These are phyloP conservation scores for Cryptococcus amylolentus DNA, from an alignment of 1,284 basidiomycete species.

Conservation along the genomic window DNA sequence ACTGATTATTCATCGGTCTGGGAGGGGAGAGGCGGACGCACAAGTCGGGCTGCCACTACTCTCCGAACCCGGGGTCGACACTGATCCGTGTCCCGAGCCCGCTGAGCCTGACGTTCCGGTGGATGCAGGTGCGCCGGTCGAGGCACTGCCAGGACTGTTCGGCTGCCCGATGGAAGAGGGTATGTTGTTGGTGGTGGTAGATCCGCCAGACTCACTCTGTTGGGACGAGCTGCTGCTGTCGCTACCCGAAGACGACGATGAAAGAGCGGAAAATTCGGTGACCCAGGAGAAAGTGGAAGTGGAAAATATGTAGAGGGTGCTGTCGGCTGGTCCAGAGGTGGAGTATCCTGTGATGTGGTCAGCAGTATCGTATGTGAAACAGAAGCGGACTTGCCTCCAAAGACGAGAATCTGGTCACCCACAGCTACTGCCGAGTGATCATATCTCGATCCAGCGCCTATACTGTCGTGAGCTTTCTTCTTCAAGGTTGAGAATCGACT, in stretches of 20 bases:
- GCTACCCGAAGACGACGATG: not conserved
- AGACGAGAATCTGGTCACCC: constrained; percentile 63
- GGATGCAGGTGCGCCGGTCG: not conserved
- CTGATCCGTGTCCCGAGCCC: too few species aligned
- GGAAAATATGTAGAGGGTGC: constrained; percentile 23
- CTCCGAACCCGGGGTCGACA: too few species aligned
- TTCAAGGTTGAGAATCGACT: constrained; percentile 1
- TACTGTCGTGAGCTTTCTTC: constrained; percentile 3
- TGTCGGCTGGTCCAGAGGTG: constrained; percentile 18
- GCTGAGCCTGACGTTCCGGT: too few species aligned
- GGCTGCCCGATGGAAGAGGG: too few species aligned
- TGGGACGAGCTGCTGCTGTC: not conserved
- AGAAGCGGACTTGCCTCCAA: constrained; percentile 62
- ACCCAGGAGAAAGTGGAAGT: constrained; percentile 16
- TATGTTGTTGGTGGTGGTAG: not conserved
- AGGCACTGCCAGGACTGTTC: too few species aligned
- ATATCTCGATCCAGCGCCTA: constrained; percentile 58
- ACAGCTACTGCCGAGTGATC: constrained; percentile 68
- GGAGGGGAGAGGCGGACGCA: not conserved
- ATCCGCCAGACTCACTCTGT: constrained; percentile 1
- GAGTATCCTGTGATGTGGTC: constrained; percentile 23
- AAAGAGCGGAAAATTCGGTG: constrained; percentile 6
- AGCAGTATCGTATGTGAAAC: not conserved
- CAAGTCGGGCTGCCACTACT: not conserved
- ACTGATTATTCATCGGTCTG: too few species aligned